Evolutionary conservation across 2,329 filamentous ascomycete species (phyloP).

Genomic region (Bipolaris cookei): DNA sequence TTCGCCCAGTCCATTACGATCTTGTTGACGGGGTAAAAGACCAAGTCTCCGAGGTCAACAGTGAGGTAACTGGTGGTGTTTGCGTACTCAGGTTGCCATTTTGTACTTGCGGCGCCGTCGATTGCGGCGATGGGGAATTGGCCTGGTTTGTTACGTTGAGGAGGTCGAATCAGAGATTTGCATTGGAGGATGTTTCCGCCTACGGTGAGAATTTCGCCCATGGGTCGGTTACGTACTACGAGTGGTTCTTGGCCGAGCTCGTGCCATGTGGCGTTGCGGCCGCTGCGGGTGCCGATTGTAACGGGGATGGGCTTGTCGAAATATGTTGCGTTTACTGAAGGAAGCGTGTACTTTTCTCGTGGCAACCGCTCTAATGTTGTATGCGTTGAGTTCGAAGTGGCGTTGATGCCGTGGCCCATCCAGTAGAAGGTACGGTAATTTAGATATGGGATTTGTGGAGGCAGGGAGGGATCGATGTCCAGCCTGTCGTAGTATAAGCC

Average conservation of each 20-base stretch:
- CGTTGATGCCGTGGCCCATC: slow-evolving; percentile 68
- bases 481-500: slow-evolving; percentile 64
- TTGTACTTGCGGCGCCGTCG: slow-evolving; percentile 69
- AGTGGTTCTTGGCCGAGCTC: slow-evolving; percentile 59
- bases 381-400: slow-evolving; percentile 67
- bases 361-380: slow-evolving; percentile 65
- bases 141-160: slow-evolving; percentile 60
- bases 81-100: slow-evolving; percentile 66
- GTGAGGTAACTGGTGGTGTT: slow-evolving; percentile 62
- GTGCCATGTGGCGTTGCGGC: slow-evolving; percentile 47
- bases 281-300: slow-evolving; percentile 56
- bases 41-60: slow-evolving; percentile 55
- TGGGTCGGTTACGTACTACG: slow-evolving; percentile 64
- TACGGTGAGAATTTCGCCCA: slow-evolving; percentile 61
- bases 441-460: slow-evolving; percentile 67
- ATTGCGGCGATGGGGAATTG: slow-evolving; percentile 73
- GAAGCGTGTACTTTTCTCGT: slow-evolving; percentile 49
- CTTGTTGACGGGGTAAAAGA: slow-evolving; percentile 53
- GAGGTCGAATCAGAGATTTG: slow-evolving; percentile 53
- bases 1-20: slow-evolving; percentile 68
- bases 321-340: slow-evolving; percentile 63
- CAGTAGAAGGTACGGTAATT: slow-evolving; percentile 70
- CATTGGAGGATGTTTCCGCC: slow-evolving; percentile 71
- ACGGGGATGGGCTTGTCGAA: slow-evolving; percentile 63
- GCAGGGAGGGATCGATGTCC: slow-evolving; percentile 69